These are phyloP conservation scores for Akanthomyces uredinophilus DNA, from an alignment of 2,329 filamentous ascomycete species.

Conservation along the genomic window DNA sequence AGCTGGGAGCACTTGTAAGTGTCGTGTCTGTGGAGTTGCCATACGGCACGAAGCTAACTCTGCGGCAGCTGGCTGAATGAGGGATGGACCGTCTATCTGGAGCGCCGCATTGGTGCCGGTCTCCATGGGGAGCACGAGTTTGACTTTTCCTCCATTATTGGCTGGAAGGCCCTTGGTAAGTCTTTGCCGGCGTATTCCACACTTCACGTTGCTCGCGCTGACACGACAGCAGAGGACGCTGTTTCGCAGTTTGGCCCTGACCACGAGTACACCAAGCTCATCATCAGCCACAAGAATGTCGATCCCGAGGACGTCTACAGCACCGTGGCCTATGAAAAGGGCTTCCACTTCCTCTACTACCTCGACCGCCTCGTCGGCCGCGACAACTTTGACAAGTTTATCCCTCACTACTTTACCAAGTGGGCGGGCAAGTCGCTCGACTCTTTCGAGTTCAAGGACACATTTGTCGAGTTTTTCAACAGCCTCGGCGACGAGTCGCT, in stretches of 20 bases:
- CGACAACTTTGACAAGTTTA: conserved; percentile 89
- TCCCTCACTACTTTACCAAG: conserved; percentile 86
- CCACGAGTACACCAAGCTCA: conserved; percentile 89
- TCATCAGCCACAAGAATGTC: conserved; percentile 79
- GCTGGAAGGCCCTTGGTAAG: conserved; percentile 77
- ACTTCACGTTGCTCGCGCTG: conserved; percentile 8
- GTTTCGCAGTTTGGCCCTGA: conserved; percentile 73
- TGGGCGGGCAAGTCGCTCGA: conserved; percentile 85
- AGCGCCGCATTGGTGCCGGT: conserved; percentile 72
- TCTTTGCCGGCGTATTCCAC: not conserved
- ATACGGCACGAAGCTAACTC: not conserved
- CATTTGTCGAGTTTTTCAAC: conserved; percentile 79
- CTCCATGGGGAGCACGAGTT: conserved; percentile 81
- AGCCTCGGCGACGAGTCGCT: conserved; percentile 56
- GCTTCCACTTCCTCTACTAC: conserved; percentile 88
- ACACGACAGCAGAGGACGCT: conserved; percentile 55
- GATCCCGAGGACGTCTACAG: conserved; percentile 97
- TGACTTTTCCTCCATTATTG: conserved; percentile 92
- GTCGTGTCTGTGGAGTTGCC: not conserved
- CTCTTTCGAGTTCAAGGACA: conserved; percentile 89
- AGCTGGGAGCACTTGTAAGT: conserved; percentile 76
- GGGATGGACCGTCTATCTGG: conserved; percentile 93
- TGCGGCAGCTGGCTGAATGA: conserved; percentile 58
- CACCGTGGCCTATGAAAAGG: conserved; percentile 90
- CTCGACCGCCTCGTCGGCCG: conserved; percentile 82